Evolutionary conservation across 108 stramenopile genomes (phyloP).

Genomic region (Nannochloropsis salina): DNA sequence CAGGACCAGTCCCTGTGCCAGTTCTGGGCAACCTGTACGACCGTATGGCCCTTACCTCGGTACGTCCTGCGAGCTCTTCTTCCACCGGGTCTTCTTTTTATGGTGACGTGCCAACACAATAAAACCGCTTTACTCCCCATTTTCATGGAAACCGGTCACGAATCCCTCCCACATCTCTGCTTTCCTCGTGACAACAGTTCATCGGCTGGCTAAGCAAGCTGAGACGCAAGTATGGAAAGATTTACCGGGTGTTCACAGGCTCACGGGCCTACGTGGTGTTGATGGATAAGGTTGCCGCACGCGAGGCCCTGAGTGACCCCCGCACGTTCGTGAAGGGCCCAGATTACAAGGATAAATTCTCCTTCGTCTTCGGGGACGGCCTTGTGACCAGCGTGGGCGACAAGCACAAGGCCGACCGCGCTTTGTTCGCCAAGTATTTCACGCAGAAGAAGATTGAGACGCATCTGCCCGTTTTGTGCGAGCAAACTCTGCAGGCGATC

Average conservation of each 20-base stretch:
- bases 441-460: constrained; percentile 20
- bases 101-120: too few species aligned
- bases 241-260: not conserved
- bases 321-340: not conserved
- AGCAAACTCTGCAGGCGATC: not conserved
- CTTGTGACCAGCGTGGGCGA: constrained; percentile 45
- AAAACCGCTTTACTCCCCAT: too few species aligned
- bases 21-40: not conserved
- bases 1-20: constrained; percentile 11
- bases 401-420: constrained; percentile 34
- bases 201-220: constrained; percentile 6
- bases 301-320: constrained; percentile 19
- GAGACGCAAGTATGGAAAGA: constrained; percentile 4
- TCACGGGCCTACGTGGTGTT: constrained; percentile 8
- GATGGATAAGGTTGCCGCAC: constrained; percentile 16
- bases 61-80: not conserved
- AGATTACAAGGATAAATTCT: constrained; percentile 43
- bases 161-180: not conserved
- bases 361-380: constrained; percentile 45
- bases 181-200: not conserved
- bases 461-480: constrained; percentile 14
- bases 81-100: too few species aligned
- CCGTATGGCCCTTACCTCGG: constrained; percentile 19
- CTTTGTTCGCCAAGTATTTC: constrained; percentile 40
- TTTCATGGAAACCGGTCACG: too few species aligned